Evolutionary conservation across 352 stramenopile genomes (phyloP).

Genomic region (Phytophthora fragariae): DNA sequence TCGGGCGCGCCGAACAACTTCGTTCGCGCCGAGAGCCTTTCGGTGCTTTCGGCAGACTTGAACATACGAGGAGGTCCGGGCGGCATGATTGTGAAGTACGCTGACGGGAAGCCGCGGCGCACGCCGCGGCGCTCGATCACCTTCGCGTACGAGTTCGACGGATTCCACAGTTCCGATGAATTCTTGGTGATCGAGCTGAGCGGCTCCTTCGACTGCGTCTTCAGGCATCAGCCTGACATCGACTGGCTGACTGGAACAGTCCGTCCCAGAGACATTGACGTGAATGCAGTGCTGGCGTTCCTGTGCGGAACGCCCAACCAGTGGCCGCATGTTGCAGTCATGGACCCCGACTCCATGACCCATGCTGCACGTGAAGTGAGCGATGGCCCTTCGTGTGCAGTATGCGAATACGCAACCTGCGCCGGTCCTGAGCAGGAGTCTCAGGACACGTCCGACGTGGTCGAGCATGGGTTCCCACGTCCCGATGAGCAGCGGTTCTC

Average conservation of each 20-base stretch:
- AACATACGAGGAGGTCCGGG: slow-evolving; percentile 4
- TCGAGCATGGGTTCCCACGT: slow-evolving; percentile 14
- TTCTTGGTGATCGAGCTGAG: slow-evolving; percentile 45
- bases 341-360: no score
- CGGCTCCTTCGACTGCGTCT: slow-evolving; percentile 37
- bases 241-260: no score
- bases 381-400: no score
- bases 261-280: no score
- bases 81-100: slow-evolving; percentile 27
- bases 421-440: slow-evolving; percentile 14
- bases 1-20: slow-evolving; percentile 39
- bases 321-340: neutral
- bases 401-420: neutral
- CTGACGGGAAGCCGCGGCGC: slow-evolving; percentile 22
- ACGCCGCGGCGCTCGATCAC: slow-evolving; percentile 12
- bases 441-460: slow-evolving; percentile 19
- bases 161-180: slow-evolving; percentile 18
- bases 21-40: slow-evolving; percentile 21
- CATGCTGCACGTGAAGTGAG: no score
- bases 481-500: no score
- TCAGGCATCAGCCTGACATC: slow-evolving; percentile 29
- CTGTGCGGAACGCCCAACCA: no score
- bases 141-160: slow-evolving; percentile 32
- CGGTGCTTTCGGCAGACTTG: slow-evolving; percentile 21
- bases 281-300: no score